Percentiles rank a stretch among this genome's conserved stretches.
Evolutionary conservation across 768 basidiomycete species (phyloP).

Genomic region (Glaciozyma martinii): DNA sequence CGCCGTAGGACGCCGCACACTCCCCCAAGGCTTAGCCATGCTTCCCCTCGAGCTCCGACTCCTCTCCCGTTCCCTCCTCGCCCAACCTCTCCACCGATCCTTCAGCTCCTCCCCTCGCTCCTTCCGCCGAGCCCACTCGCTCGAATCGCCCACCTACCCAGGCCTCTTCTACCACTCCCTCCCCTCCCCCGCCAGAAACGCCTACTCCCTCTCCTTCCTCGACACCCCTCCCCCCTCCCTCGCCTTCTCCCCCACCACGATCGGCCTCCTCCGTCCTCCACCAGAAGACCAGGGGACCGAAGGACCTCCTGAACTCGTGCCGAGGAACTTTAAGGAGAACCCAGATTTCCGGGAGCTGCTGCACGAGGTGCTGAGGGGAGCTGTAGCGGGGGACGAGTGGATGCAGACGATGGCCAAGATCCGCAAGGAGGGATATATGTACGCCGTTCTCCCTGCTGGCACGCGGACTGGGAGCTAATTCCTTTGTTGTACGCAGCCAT

Average conservation of each 20-base stretch:
- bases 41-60: too few species aligned
- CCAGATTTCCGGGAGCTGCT: slow-evolving; percentile 9
- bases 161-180: slow-evolving; percentile 19
- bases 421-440: slow-evolving; percentile 17
- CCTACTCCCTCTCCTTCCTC: slow-evolving; percentile 23
- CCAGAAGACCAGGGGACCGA: neutral
- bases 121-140: neutral
- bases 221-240: slow-evolving; percentile 11
- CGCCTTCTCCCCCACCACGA: slow-evolving; percentile 27
- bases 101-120: neutral
- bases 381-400: slow-evolving; percentile 6
- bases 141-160: slow-evolving; percentile 10
- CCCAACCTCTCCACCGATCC: neutral
- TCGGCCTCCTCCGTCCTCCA: slow-evolving; percentile 12
- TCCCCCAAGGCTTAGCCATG: too few species aligned
- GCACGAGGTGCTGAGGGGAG: slow-evolving; percentile 18
- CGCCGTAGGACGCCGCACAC: too few species aligned
- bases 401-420: slow-evolving; percentile 13
- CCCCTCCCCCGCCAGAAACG: neutral
- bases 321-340: slow-evolving; percentile 23
- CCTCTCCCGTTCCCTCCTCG: too few species aligned
- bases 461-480: too few species aligned
- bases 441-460: neutral
- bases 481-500: slow-evolving; percentile 4
- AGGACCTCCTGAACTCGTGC: slow-evolving; percentile 6